These are phyloP conservation scores for Mucor irregularis DNA, from an alignment of 371 early-diverging fungal genomes.

Conservation along the genomic window DNA sequence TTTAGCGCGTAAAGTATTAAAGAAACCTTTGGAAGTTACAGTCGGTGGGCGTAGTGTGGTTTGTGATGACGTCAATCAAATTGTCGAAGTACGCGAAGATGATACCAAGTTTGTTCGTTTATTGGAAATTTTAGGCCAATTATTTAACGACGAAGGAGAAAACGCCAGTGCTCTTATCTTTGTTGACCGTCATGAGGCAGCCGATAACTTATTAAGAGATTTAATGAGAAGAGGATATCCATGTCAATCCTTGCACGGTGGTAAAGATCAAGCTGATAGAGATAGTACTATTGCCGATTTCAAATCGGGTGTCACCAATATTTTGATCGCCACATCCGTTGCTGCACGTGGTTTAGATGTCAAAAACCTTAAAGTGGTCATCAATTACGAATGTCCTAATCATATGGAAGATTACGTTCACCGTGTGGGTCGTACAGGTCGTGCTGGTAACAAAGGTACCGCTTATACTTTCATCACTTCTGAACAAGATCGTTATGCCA, in stretches of 20 bases:
- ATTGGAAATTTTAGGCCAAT: conserved; percentile 84
- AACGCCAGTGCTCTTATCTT: conserved; percentile 83
- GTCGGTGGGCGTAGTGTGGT: conserved; percentile 94
- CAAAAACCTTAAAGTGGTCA: conserved; percentile 91
- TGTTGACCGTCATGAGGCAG: conserved; percentile 95
- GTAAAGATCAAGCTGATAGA: conserved; percentile 96
- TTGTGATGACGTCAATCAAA: conserved; percentile 84
- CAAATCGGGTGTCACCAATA: conserved; percentile 83
- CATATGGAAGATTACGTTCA: conserved; percentile 99
- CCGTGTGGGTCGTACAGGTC: conserved; percentile 98
- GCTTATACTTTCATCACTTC: conserved; percentile 96
- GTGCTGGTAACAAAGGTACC: conserved; percentile 96
- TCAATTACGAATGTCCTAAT: conserved; percentile 99
- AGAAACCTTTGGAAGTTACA: conserved; percentile 89
- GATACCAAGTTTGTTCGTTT: conserved; percentile 85
- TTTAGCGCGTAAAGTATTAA: conserved; percentile 90
- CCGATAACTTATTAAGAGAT: conserved; percentile 86
- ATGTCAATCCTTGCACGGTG: conserved; percentile 95
- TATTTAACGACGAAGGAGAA: conserved; percentile 62
- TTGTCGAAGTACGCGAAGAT: conserved; percentile 89
- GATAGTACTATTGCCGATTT: conserved; percentile 93
- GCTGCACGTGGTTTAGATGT: conserved; percentile 99
- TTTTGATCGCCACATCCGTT: conserved; percentile 98
- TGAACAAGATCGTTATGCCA: conserved; percentile 91
- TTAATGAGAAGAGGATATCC: conserved; percentile 87